These are phyloP conservation scores for Smittium mucronatum DNA, from an alignment of 371 early-diverging fungal genomes.

Conservation along the genomic window DNA sequence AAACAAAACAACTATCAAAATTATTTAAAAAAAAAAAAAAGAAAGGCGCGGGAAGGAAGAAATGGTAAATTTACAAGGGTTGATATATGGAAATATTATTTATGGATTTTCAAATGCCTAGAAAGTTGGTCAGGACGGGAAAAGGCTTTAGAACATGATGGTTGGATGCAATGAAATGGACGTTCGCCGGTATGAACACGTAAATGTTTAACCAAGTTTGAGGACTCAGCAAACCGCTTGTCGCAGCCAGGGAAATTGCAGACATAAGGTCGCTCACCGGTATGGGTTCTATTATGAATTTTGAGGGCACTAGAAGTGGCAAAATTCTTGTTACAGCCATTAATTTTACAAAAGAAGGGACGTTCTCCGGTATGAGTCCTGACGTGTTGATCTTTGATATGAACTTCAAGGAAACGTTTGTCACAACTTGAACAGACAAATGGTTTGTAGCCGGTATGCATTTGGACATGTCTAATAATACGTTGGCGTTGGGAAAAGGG, in stretches of 20 bases:
- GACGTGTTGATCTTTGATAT: slow-evolving; percentile 64
- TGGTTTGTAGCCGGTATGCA: slow-evolving; percentile 75
- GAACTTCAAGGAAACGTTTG: slow-evolving; percentile 69
- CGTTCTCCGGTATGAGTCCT: slow-evolving; percentile 66
- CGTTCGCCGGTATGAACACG: slow-evolving; percentile 78
- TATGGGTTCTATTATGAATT: slow-evolving; percentile 63
- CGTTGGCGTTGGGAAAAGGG: slow-evolving; percentile 82
- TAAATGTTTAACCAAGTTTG: slow-evolving; percentile 65
- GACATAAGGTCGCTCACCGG: slow-evolving; percentile 61
- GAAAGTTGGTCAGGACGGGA: slow-evolving; percentile 32
- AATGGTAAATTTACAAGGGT: too few relatives aligned
- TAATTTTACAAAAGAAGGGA: slow-evolving; percentile 53
- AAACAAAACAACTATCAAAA: too few relatives aligned
- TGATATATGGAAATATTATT: slow-evolving; percentile 20
- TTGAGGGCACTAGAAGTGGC: slow-evolving; percentile 65
- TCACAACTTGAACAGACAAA: slow-evolving; percentile 62
- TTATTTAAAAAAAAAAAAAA: too few relatives aligned
- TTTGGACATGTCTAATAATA: slow-evolving; percentile 73
- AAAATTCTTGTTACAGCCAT: slow-evolving; percentile 57
- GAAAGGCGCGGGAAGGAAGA: too few relatives aligned
- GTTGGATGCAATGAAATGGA: slow-evolving; percentile 51
- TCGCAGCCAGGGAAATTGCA: slow-evolving; percentile 54
- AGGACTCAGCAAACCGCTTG: slow-evolving; percentile 65
- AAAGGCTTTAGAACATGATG: slow-evolving; percentile 67
- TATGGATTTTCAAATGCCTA: slow-evolving; percentile 39